Evolutionary conservation across 192 early-diverging fungal genomes (phyloP).

Genomic region (Coemansia sp.): DNA sequence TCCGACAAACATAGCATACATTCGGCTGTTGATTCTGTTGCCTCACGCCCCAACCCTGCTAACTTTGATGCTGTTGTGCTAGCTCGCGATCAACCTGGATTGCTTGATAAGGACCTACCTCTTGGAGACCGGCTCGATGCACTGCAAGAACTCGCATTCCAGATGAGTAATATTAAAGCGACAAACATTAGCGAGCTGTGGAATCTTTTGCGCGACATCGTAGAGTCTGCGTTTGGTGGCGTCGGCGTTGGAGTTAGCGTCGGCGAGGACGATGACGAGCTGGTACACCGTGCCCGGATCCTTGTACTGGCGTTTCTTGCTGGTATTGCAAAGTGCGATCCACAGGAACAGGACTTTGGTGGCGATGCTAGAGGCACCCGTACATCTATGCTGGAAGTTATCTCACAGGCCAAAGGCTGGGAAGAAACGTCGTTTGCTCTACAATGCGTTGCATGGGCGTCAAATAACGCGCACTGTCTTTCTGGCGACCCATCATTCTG

Average conservation of each 20-base stretch:
- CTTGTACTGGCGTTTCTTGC: conserved; percentile 28
- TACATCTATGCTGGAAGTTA: conserved; percentile 26
- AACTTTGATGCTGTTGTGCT: conserved; percentile 34
- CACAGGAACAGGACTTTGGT: conserved; percentile 16
- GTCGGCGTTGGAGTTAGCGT: background rate
- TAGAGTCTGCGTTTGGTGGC: conserved; percentile 25
- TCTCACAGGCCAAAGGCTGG: conserved; percentile 27
- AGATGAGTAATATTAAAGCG: conserved; percentile 16
- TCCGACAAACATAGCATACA: background rate
- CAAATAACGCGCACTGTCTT: conserved; percentile 24
- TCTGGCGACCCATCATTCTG: conserved; percentile 15
- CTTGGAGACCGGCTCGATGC: conserved; percentile 33
- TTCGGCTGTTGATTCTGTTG: conserved; percentile 2
- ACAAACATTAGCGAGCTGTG: conserved; percentile 36
- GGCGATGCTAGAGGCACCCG: conserved; percentile 16
- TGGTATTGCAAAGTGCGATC: conserved; percentile 20
- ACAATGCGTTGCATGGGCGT: conserved; percentile 37
- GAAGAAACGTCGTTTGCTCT: conserved; percentile 31
- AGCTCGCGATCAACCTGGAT: conserved; percentile 8
- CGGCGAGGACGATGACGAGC: background rate
- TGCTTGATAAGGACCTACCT: conserved; percentile 13
- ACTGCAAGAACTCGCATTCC: conserved; percentile 17
- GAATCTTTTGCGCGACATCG: conserved; percentile 29
- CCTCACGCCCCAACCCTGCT: background rate
- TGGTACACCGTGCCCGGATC: conserved; percentile 15